These are phyloP conservation scores for Pichia cabralensis DNA, from an alignment of 805 yeast genomes.

Conservation along the genomic window DNA sequence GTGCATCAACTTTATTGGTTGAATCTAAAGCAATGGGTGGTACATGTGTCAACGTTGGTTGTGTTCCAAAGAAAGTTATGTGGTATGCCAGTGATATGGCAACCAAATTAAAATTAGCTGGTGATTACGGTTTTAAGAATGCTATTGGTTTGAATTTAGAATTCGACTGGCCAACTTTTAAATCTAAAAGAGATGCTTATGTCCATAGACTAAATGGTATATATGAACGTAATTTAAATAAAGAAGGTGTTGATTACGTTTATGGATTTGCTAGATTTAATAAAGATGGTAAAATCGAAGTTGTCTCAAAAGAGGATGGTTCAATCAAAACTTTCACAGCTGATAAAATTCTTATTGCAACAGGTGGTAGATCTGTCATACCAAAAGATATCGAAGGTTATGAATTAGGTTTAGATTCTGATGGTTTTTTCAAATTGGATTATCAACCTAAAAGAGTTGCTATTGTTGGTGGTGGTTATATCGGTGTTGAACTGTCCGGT, in stretches of 20 bases:
- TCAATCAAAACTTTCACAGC: slow-evolving; percentile 51
- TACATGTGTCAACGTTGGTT: slow-evolving; percentile 97
- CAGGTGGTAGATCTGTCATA: slow-evolving; percentile 79
- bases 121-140: slow-evolving; percentile 68
- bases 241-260: slow-evolving; percentile 80
- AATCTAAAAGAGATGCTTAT: slow-evolving; percentile 88
- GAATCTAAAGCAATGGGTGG: slow-evolving; percentile 89
- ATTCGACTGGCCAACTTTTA: slow-evolving; percentile 77
- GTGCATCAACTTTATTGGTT: slow-evolving; percentile 76
- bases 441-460: slow-evolving; percentile 88
- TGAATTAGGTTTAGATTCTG: slow-evolving; percentile 77
- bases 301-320: slow-evolving; percentile 53
- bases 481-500: slow-evolving; percentile 93
- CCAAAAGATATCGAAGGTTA: slow-evolving; percentile 71
- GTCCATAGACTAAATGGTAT: slow-evolving; percentile 82
- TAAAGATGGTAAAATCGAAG: slow-evolving; percentile 68
- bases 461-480: slow-evolving; percentile 96
- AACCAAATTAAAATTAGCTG: slow-evolving; percentile 58
- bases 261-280: slow-evolving; percentile 81
- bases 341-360: slow-evolving; percentile 77
- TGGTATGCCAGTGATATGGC: slow-evolving; percentile 96
- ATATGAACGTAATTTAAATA: slow-evolving; percentile 75
- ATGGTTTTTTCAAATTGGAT: slow-evolving; percentile 78
- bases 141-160: slow-evolving; percentile 73
- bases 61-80: slow-evolving; percentile 98